A percentile compares a stretch with the other conserved stretches of the same genome.
phyloP scores from a whole-genome alignment of 2,329 filamentous ascomycete genomes.

The Scedosporium boydii region DNA sequence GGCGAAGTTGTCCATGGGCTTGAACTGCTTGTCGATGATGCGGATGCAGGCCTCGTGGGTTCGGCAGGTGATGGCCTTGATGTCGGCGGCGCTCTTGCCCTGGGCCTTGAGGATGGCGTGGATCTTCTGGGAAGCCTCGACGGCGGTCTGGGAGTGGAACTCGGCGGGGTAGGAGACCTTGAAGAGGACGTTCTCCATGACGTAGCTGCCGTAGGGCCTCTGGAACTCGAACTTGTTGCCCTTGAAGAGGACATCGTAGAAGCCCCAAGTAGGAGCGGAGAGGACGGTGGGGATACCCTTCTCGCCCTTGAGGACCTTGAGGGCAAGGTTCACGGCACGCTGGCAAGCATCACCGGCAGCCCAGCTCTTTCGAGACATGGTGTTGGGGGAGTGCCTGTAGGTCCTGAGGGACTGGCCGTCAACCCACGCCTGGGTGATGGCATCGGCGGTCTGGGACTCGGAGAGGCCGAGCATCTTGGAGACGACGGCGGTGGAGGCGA shows the following conservation, averaged over 20 bases:
- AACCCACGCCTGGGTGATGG: conserved; percentile 94
- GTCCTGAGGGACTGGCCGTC: conserved; percentile 94
- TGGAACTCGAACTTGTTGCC: conserved; percentile 95
- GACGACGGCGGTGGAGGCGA: conserved; percentile 87
- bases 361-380: conserved; percentile 99
- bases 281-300: conserved; percentile 85
- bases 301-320: conserved; percentile 90
- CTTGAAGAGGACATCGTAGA: conserved; percentile 97
- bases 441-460: conserved; percentile 87
- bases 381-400: conserved; percentile 96
- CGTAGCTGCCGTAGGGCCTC: conserved; percentile 91
- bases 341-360: conserved; percentile 97
- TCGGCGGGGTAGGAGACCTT: conserved; percentile 98
- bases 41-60: conserved; percentile 98
- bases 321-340: conserved; percentile 79
- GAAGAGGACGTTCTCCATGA: conserved; percentile 99
- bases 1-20: conserved; percentile 99
- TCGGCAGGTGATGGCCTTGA: conserved; percentile 86
- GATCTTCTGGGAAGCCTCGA: conserved; percentile 87
- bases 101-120: conserved; percentile 70
- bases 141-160: conserved; percentile 97
- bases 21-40: conserved; percentile 99
- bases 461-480: conserved; percentile 87
- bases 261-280: conserved; percentile 89
- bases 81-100: conserved; percentile 88